Conservation (phyloP, 1,139 yeast genomes). For the Pichia sp. region DNA sequence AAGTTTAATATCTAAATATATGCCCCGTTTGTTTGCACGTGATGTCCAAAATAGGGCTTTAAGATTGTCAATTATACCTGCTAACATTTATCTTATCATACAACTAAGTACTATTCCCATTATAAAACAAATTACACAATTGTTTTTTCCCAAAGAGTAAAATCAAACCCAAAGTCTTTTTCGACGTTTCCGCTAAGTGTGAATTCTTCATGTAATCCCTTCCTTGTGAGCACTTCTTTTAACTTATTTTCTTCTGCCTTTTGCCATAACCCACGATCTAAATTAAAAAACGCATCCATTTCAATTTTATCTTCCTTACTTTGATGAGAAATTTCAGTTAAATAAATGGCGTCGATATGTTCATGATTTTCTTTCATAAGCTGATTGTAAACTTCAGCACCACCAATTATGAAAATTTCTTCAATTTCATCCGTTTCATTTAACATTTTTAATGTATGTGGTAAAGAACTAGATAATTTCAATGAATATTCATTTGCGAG, state of each 20-base stretch:
- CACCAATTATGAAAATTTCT: slow-evolving; percentile 80
- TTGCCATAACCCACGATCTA: slow-evolving; percentile 26
- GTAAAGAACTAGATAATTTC: slow-evolving; percentile 41
- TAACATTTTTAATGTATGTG: slow-evolving; percentile 34
- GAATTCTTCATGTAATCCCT: slow-evolving; percentile 23
- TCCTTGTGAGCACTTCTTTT: slow-evolving; percentile 13
- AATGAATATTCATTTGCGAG: slow-evolving; percentile 25
- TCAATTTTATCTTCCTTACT: slow-evolving; percentile 33
- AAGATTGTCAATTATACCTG: too few species aligned
- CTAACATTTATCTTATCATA: too few species aligned
- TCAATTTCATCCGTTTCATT: slow-evolving; percentile 33
- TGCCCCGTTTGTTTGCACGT: not conserved
- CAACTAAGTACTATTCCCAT: too few species aligned
- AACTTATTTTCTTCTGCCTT: slow-evolving; percentile 11
- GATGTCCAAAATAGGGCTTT: not conserved
- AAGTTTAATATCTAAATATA: too few species aligned
- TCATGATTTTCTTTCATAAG: slow-evolving; percentile 30
- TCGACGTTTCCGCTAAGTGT: slow-evolving; percentile 35
- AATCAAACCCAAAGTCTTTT: slow-evolving; percentile 42
- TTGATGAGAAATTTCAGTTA: slow-evolving; percentile 59
- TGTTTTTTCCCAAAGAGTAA: slow-evolving; percentile 41
- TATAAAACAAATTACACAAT: not conserved
- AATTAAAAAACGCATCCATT: slow-evolving; percentile 60
- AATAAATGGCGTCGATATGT: slow-evolving; percentile 49
- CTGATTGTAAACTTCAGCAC: slow-evolving; percentile 75